Conservation (phyloP, 106 monocot genomes). For the Dendrobium chrysotoxum region DNA sequence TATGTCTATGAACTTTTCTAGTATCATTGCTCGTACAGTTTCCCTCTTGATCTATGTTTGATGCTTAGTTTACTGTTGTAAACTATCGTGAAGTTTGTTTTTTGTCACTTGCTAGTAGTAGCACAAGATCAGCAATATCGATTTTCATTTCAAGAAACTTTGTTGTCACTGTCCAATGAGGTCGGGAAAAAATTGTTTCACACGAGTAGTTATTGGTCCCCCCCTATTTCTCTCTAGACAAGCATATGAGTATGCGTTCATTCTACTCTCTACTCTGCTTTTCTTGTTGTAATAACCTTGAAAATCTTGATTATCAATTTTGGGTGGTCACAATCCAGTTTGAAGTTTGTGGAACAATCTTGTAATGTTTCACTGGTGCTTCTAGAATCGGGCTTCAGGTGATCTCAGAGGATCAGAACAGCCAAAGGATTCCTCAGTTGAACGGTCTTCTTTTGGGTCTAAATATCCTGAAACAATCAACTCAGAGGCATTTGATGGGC, state of each 20-base stretch:
- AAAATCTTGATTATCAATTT: not conserved
- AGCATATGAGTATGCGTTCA: not conserved
- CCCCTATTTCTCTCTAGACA: not conserved
- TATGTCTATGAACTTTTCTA: too few relatives aligned
- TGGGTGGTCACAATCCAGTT: not conserved
- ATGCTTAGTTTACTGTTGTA: too few relatives aligned
- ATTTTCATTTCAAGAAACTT: too few relatives aligned
- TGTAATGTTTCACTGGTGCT: constrained; percentile 16
- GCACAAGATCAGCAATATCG: too few relatives aligned
- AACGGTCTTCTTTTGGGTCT: constrained; percentile 19
- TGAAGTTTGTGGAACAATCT: constrained; percentile 1
- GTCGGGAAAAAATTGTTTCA: too few relatives aligned
- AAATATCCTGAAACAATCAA: constrained; percentile 14
- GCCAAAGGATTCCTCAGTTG: constrained; percentile 18
- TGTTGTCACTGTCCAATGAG: too few relatives aligned
- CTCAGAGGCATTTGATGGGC: constrained; percentile 18
- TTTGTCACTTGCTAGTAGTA: too few relatives aligned
- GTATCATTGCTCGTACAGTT: too few relatives aligned
- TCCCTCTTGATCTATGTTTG: too few relatives aligned
- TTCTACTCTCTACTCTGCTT: not conserved
- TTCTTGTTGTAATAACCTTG: not conserved
- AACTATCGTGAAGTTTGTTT: too few relatives aligned
- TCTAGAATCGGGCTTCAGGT: constrained; percentile 46
- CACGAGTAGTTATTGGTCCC: too few relatives aligned
- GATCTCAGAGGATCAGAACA: constrained; percentile 54